phyloP scores from a whole-genome alignment of 371 early-diverging fungal species.

The Rhizomucor pusillus region DNA sequence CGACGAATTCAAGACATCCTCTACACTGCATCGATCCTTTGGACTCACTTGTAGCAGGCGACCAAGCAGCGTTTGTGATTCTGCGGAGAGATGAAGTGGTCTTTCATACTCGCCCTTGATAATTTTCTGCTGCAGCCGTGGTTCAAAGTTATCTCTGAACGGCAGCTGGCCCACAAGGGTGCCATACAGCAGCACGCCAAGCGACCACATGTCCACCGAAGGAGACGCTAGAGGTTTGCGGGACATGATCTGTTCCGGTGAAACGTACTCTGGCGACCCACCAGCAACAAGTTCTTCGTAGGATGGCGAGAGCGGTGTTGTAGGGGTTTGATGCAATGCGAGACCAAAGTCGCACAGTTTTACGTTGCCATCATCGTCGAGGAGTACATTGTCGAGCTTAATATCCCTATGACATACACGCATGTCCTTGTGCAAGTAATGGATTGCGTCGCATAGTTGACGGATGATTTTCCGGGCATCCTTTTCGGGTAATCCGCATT shows the following conservation, averaged over 20 bases:
- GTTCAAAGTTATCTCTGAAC: slow-evolving; percentile 73
- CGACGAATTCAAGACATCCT: slow-evolving; percentile 23
- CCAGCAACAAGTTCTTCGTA: slow-evolving; percentile 22
- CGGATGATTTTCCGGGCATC: slow-evolving; percentile 52
- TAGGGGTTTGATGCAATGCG: slow-evolving; percentile 45
- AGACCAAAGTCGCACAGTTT: slow-evolving; percentile 93
- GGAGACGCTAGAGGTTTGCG: slow-evolving; percentile 25
- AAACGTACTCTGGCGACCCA: slow-evolving; percentile 76
- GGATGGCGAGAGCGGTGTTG: background rate
- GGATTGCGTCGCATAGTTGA: slow-evolving; percentile 71
- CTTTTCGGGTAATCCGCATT: slow-evolving; percentile 33
- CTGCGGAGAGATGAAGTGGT: slow-evolving; percentile 22
- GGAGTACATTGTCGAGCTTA: slow-evolving; percentile 90
- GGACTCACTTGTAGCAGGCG: slow-evolving; percentile 27
- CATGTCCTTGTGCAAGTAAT: slow-evolving; percentile 76
- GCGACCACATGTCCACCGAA: slow-evolving; percentile 79
- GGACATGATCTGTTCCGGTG: slow-evolving; percentile 72
- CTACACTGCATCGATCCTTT: slow-evolving; percentile 15
- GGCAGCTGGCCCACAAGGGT: slow-evolving; percentile 72
- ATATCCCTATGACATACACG: slow-evolving; percentile 88
- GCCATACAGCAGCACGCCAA: slow-evolving; percentile 78
- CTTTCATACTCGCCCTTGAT: slow-evolving; percentile 46
- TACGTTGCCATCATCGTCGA: slow-evolving; percentile 45
- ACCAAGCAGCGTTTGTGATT: slow-evolving; percentile 17
- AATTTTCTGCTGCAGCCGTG: slow-evolving; percentile 70